Base-by-base conservation (phyloP, 768 basidiomycete species). In the Russula virescens region DNA sequence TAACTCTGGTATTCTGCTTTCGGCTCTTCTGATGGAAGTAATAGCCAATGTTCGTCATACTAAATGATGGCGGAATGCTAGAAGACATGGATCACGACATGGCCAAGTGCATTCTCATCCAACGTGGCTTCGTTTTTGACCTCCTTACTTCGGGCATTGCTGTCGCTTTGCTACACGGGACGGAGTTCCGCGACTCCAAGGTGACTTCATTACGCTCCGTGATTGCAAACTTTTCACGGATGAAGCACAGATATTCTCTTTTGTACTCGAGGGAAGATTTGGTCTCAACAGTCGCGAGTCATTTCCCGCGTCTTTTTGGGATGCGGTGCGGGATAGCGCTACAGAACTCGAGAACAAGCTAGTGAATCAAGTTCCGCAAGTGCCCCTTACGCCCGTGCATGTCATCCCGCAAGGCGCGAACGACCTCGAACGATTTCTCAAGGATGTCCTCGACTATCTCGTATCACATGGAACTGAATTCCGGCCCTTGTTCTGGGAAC, bases 21-120 rank as follows among this genome's bases (percentile, higher is more conserved):
- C 42, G 13, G 45, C 38, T 31, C 45, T 35, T 18, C 62, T 73
- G 47, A 75, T 51, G 7, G 42, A 2, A 45, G 9, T 16, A 38
- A 34, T 9, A 87, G 84, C 87, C 88, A 1, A 86, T 89, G 85
- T 87, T 87, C 60, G 76, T 82, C 31, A 75, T 89, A 73, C 73
- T 77, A 21, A 80, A 82, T 62, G 85, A 85, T 58, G 85, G 83
- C 9, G 81, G 77, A 9, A 49, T 71, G 5, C 60, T 67, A 5
- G 60, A 70, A 9, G 64, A 66, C 23, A 46, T 53, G 7, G 66
- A 48, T 49, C 21, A 18, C 1, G 66, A 66, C 46, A 56, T 63
- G 8, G 60, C 70, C 1, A 72, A 69, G 31, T 71, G 74, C 23
- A 71, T 79, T 18, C 73, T 88, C 2, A 66, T 72, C 5, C 83